Evolutionary conservation across 1,284 basidiomycete species (phyloP).

Genomic region (Mycena sp.): DNA sequence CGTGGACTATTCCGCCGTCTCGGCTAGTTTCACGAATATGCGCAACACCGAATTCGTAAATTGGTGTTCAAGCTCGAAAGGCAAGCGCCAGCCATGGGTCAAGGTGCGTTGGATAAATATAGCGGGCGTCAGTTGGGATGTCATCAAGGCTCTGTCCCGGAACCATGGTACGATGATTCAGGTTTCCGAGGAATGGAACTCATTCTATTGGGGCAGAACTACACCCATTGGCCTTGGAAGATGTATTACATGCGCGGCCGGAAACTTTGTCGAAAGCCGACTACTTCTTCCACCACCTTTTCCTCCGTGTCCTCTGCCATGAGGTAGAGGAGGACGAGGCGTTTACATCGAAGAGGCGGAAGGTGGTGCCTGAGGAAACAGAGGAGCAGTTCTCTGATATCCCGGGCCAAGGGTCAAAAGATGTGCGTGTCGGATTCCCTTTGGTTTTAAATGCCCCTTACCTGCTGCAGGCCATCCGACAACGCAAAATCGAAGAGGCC

Average conservation of each 20-base stretch:
- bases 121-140: constrained; percentile 74
- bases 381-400: constrained; percentile 1
- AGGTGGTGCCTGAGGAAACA: constrained; percentile 13
- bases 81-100: constrained; percentile 55
- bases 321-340: constrained; percentile 49
- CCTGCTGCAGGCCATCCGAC: constrained; percentile 7
- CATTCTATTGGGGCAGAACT: constrained; percentile 53
- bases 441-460: not conserved
- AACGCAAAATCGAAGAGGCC: constrained; percentile 27
- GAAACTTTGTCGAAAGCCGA: constrained; percentile 73
- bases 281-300: constrained; percentile 67
- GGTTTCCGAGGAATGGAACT: not conserved
- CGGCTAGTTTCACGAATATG: constrained; percentile 59
- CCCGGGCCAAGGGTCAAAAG: not conserved
- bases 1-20: constrained; percentile 65
- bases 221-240: constrained; percentile 76
- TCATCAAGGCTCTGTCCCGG: constrained; percentile 70
- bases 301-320: constrained; percentile 70
- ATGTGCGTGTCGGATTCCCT: not conserved
- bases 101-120: constrained; percentile 79
- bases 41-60: constrained; percentile 63
- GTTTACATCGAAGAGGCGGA: not conserved
- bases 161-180: constrained; percentile 59
- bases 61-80: constrained; percentile 49
- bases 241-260: constrained; percentile 68